A percentile compares a stretch with the other conserved stretches of the same genome.
Evolutionary conservation across 2,329 filamentous ascomycete species (phyloP).

Genomic region (Rasamsonia emersonii): DNA sequence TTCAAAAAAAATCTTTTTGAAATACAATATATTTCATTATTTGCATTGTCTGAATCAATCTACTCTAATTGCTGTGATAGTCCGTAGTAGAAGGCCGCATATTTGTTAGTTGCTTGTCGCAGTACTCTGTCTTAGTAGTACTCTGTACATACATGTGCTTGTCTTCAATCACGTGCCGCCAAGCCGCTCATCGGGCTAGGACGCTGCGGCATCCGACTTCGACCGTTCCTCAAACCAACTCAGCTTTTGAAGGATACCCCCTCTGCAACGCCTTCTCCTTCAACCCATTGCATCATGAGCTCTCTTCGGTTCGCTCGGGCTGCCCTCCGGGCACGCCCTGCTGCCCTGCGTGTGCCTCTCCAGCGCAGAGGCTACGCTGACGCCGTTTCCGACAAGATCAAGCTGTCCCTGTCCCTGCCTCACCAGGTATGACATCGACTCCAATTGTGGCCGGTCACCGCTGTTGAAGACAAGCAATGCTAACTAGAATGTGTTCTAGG

Average conservation of each 20-base stretch:
- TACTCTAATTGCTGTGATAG: too few species aligned
- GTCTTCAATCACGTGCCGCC: constrained; percentile 11
- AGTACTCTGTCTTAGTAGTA: background rate
- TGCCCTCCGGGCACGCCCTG: constrained; percentile 75
- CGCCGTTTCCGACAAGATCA: constrained; percentile 86
- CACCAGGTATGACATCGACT: constrained; percentile 71
- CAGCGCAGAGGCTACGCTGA: constrained; percentile 90
- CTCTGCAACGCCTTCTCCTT: constrained; percentile 17
- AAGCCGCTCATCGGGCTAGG: constrained; percentile 8
- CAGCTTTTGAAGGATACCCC: constrained; percentile 24
- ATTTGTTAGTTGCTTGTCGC: background rate
- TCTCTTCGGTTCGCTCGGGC: constrained; percentile 84
- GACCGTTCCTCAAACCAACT: constrained; percentile 11
- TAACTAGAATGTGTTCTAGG: constrained; percentile 34
- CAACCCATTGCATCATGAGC: constrained; percentile 60
- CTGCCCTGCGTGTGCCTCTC: constrained; percentile 64
- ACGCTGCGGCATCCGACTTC: constrained; percentile 11
- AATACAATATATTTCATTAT: too few species aligned
- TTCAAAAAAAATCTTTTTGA: too few species aligned
- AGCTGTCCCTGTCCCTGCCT: constrained; percentile 94
- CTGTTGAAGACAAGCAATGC: constrained; percentile 13
- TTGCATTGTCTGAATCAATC: too few species aligned
- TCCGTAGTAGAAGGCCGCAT: too few species aligned
- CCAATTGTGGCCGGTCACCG: constrained; percentile 1
- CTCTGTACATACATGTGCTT: background rate